A percentile compares a stretch with the other conserved stretches of the same genome.
Evolutionary conservation across 179 eudicot species (phyloP).

Genomic region (Beta macrorhiza): DNA sequence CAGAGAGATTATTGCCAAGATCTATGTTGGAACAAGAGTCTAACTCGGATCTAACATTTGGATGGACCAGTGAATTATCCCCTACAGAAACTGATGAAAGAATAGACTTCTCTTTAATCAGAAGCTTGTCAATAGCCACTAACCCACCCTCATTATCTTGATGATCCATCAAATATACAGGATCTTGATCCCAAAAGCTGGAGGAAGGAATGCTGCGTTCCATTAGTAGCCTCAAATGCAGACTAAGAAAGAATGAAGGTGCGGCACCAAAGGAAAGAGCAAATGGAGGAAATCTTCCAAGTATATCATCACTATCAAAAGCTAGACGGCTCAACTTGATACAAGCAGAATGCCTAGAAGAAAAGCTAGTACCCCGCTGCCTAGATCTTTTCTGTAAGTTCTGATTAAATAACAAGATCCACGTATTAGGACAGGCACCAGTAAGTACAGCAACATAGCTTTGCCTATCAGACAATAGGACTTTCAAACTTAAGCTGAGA

Average conservation of each 20-base stretch:
- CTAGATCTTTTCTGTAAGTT: slow-evolving; percentile 36
- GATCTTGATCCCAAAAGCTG: slow-evolving; percentile 40
- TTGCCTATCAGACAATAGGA: background rate
- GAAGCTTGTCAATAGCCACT: slow-evolving; percentile 18
- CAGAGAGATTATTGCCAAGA: slow-evolving; percentile 26
- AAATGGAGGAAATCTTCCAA: slow-evolving; percentile 47
- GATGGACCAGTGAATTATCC: slow-evolving; percentile 14
- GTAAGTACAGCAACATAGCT: slow-evolving; percentile 4
- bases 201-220: slow-evolving; percentile 53
- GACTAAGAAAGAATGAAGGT: slow-evolving; percentile 59
- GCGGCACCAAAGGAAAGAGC: slow-evolving; percentile 70
- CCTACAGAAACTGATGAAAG: slow-evolving; percentile 10
- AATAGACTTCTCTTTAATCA: slow-evolving; percentile 23
- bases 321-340: slow-evolving; percentile 27
- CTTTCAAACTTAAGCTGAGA: background rate
- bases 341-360: slow-evolving; percentile 30
- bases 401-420: slow-evolving; percentile 34
- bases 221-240: slow-evolving; percentile 80
- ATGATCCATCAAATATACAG: slow-evolving; percentile 32
- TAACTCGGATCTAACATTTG: slow-evolving; percentile 16
- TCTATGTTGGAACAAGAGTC: slow-evolving; percentile 20
- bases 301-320: slow-evolving; percentile 35
- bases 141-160: slow-evolving; percentile 24
- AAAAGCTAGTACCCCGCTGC: slow-evolving; percentile 29
- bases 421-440: slow-evolving; percentile 17